Conservation (phyloP, 257 asterid species). For the Rauvolfia tetraphylla region DNA sequence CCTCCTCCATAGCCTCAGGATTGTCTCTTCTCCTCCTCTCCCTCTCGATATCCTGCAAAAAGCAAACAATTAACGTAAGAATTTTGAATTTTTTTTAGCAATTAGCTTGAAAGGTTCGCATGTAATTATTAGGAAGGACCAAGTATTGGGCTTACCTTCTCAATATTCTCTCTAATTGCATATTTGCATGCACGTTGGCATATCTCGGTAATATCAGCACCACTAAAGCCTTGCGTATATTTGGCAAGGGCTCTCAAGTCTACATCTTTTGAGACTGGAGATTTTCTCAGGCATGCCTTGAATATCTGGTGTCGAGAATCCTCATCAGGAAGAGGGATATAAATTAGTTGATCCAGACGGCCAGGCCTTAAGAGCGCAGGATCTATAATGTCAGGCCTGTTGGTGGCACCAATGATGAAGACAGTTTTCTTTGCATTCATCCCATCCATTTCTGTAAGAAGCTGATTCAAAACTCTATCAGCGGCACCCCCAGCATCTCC, state of each 20-base stretch:
- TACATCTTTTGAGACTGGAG: slow-evolving; percentile 73
- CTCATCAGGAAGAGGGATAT: slow-evolving; percentile 85
- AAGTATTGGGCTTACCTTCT: slow-evolving; percentile 44
- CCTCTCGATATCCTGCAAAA: slow-evolving; percentile 64
- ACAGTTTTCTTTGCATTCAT: slow-evolving; percentile 91
- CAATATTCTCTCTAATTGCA: slow-evolving; percentile 88
- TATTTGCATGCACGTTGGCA: slow-evolving; percentile 93
- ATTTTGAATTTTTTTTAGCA: neutral
- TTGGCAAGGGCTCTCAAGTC: slow-evolving; percentile 79
- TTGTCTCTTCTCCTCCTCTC: slow-evolving; percentile 64
- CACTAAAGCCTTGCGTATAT: slow-evolving; percentile 87
- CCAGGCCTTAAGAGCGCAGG: slow-evolving; percentile 95
- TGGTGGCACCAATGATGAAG: slow-evolving; percentile 85
- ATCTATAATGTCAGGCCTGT: slow-evolving; percentile 82
- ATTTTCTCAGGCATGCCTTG: slow-evolving; percentile 80
- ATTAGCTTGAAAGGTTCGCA: neutral
- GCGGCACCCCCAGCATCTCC: slow-evolving; percentile 98
- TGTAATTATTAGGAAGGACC: neutral
- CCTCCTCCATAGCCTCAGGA: slow-evolving; percentile 84
- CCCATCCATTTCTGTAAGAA: slow-evolving; percentile 90
- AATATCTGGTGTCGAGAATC: slow-evolving; percentile 80
- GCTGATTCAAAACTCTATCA: slow-evolving; percentile 86
- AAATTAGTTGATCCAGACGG: slow-evolving; percentile 82
- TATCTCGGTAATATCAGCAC: slow-evolving; percentile 88
- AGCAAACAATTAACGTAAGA: neutral